Conservation (phyloP, 306 rosid species). For the Pterocarpus macrocarpus region DNA sequence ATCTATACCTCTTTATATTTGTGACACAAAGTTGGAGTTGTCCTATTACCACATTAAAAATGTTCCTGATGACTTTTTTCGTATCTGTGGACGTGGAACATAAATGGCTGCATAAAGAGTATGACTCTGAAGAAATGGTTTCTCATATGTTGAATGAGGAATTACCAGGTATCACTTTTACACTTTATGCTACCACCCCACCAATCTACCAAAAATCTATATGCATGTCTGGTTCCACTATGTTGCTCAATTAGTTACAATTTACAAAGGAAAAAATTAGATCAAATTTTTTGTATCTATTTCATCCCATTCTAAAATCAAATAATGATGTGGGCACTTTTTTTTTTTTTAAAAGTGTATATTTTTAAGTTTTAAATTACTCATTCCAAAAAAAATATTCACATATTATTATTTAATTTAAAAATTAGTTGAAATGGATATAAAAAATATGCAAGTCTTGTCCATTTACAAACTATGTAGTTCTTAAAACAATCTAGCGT, state of each 20-base stretch:
- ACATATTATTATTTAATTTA: too few relatives aligned
- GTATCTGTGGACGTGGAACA: background rate
- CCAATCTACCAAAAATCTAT: too few relatives aligned
- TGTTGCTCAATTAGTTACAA: background rate
- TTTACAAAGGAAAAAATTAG: too few relatives aligned
- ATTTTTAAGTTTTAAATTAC: too few relatives aligned
- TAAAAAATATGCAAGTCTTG: too few relatives aligned
- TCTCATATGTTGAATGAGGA: constrained; percentile 9
- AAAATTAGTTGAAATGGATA: too few relatives aligned
- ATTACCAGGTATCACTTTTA: background rate
- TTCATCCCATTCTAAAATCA: too few relatives aligned
- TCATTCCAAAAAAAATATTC: too few relatives aligned
- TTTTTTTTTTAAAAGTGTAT: too few relatives aligned
- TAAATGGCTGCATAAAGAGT: constrained; percentile 3
- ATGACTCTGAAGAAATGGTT: background rate
- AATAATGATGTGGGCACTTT: too few relatives aligned
- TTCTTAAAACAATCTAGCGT: background rate
- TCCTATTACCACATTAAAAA: background rate
- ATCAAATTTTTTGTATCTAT: too few relatives aligned
- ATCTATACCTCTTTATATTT: background rate
- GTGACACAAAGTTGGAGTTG: background rate
- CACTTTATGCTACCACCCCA: background rate
- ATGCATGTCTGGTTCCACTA: background rate
- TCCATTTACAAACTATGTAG: too few relatives aligned
- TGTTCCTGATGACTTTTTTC: background rate